Percentiles rank a stretch among this genome's conserved stretches.
These are phyloP conservation scores for Closterium sp. DNA, from an alignment of 139 green algal species.

Conservation along the genomic window DNA sequence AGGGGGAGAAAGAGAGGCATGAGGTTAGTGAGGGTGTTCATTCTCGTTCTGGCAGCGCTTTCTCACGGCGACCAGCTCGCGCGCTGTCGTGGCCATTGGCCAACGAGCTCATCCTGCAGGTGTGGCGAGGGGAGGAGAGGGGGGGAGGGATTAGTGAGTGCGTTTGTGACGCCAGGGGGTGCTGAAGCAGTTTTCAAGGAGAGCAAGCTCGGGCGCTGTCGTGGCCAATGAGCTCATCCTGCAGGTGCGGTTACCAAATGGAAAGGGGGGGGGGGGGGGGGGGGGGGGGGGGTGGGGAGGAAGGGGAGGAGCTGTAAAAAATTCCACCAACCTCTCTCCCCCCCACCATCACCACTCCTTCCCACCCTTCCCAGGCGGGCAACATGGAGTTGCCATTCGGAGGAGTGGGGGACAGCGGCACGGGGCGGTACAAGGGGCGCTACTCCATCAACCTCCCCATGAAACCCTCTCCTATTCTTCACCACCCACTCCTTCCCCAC, in stretches of 20 bases:
- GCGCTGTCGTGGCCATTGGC: slow-evolving; percentile 20
- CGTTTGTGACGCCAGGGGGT: neutral
- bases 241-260: too few relatives aligned
- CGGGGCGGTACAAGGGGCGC: slow-evolving; percentile 48
- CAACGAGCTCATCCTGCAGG: slow-evolving; percentile 41
- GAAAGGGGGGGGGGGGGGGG: too few relatives aligned
- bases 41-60: slow-evolving; percentile 8
- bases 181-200: slow-evolving; percentile 32
- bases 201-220: slow-evolving; percentile 36
- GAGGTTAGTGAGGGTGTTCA: too few relatives aligned
- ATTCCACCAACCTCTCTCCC: too few relatives aligned
- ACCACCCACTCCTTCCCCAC: neutral
- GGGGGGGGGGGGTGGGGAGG: too few relatives aligned
- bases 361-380: neutral
- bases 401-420: slow-evolving; percentile 53
- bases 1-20: too few relatives aligned
- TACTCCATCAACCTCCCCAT: slow-evolving; percentile 4
- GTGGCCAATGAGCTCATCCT: too few relatives aligned
- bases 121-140: neutral
- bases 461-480: neutral
- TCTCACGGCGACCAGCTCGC: slow-evolving; percentile 46
- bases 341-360: neutral
- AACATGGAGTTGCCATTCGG: slow-evolving; percentile 49
- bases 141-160: neutral
- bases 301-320: neutral